Percentiles rank a stretch among this genome's conserved stretches.
Conservation (phyloP, 2,329 filamentous ascomycete species). For the Sclerotinia sclerotiorum region DNA sequence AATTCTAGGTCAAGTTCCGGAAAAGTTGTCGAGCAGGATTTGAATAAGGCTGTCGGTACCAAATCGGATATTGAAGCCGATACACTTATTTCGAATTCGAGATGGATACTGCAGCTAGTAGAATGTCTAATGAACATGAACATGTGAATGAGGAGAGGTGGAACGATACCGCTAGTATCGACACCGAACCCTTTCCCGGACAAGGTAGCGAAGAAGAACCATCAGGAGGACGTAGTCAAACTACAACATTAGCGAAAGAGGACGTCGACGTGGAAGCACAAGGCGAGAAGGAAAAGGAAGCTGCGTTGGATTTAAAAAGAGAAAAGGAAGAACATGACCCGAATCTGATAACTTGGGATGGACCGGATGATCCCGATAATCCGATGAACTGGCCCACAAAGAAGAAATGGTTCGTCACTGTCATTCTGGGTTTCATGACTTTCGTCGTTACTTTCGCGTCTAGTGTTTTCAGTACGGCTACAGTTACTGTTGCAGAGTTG, state of each 20-base stretch:
- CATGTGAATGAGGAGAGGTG: not conserved
- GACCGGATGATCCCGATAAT: slow-evolving; percentile 25
- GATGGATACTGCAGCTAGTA: not conserved
- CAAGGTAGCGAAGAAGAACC: slow-evolving; percentile 3
- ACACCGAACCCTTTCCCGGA: slow-evolving; percentile 3
- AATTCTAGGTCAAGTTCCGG: not conserved
- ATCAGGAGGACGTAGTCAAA: slow-evolving; percentile 10
- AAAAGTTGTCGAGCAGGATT: not conserved
- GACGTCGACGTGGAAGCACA: slow-evolving; percentile 12
- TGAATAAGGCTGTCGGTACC: not conserved
- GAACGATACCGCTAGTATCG: slow-evolving; percentile 13
- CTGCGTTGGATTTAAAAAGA: not conserved
- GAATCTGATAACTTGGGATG: slow-evolving; percentile 26
- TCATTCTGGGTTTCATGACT: slow-evolving; percentile 37
- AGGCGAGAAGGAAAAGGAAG: slow-evolving; percentile 10
- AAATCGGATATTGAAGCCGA: not conserved
- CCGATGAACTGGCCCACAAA: slow-evolving; percentile 30
- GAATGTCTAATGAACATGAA: not conserved
- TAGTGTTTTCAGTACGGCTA: slow-evolving; percentile 36
- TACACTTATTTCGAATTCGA: not conserved
- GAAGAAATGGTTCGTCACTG: slow-evolving; percentile 35
- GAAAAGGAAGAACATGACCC: slow-evolving; percentile 19
- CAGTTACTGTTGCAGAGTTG: slow-evolving; percentile 27
- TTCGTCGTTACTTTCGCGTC: slow-evolving; percentile 43
- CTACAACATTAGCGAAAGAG: slow-evolving; percentile 10